Evolutionary conservation across 257 asterid genomes (phyloP).

Genomic region (Pogostemon cablin): DNA sequence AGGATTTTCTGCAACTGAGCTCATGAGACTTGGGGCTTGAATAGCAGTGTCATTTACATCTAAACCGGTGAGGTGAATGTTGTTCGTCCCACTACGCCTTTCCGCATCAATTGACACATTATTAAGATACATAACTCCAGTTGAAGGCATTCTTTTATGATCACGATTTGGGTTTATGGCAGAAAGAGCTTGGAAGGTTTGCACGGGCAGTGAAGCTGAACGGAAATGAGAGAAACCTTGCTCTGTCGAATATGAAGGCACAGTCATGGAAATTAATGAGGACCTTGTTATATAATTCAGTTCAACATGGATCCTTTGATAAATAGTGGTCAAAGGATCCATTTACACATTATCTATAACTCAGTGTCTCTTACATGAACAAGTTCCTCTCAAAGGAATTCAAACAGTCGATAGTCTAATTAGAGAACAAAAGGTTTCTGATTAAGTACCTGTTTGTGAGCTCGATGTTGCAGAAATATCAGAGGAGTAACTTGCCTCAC

Average conservation of each 20-base stretch:
- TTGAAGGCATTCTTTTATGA: constrained; percentile 50
- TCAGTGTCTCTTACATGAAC: not conserved
- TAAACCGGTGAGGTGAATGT: constrained; percentile 30
- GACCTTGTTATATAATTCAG: not conserved
- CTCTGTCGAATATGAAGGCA: constrained; percentile 62
- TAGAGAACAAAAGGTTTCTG: constrained; percentile 4
- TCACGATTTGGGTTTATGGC: constrained; percentile 56
- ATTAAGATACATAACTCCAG: constrained; percentile 33
- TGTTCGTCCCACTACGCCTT: constrained; percentile 31
- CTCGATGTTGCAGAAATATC: constrained; percentile 50
- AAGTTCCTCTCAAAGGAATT: no score
- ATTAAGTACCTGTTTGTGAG: constrained; percentile 53
- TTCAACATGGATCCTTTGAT: not conserved
- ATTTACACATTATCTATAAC: no score
- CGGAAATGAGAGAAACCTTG: constrained; percentile 45
- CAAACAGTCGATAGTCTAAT: not conserved
- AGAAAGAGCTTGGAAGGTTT: constrained; percentile 71
- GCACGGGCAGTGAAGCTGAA: constrained; percentile 65
- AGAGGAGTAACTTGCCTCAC: constrained; percentile 53
- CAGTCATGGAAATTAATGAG: not conserved
- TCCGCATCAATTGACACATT: constrained; percentile 33
- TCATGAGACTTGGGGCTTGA: constrained; percentile 46
- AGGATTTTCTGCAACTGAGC: constrained; percentile 39
- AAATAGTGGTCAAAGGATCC: no score
- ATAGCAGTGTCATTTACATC: constrained; percentile 27